phyloP scores from a whole-genome alignment of 805 yeast genomes.

The Pichia ethanolica region DNA sequence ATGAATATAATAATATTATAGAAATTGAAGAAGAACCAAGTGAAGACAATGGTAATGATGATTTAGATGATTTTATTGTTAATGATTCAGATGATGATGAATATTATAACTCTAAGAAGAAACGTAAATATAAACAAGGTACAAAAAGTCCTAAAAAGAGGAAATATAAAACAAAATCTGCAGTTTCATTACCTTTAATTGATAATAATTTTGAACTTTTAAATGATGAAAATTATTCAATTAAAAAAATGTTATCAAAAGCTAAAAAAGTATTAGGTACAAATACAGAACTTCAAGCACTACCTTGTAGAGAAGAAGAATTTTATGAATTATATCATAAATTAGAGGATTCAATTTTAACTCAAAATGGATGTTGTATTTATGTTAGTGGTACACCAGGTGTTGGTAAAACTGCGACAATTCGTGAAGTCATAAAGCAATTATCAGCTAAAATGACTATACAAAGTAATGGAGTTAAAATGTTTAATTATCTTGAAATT shows the following conservation, averaged over 20 bases:
- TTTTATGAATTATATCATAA: constrained; percentile 61
- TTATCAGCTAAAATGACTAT: constrained; percentile 31
- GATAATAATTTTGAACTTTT: constrained; percentile 4
- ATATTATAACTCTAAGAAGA: constrained; percentile 4
- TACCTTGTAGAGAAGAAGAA: constrained; percentile 86
- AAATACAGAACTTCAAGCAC: constrained; percentile 34
- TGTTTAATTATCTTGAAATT: constrained; percentile 74
- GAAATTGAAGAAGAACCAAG: not conserved
- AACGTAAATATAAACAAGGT: not conserved
- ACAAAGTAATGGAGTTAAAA: constrained; percentile 16
- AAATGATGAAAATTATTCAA: constrained; percentile 12
- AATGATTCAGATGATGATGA: constrained; percentile 6
- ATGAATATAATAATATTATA: not conserved
- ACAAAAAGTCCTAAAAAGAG: not conserved
- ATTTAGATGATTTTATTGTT: not conserved
- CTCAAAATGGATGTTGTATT: constrained; percentile 71
- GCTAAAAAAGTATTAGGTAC: constrained; percentile 36
- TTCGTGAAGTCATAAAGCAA: constrained; percentile 75
- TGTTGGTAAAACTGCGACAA: constrained; percentile 92
- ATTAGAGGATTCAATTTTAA: constrained; percentile 62
- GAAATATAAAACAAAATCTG: not conserved
- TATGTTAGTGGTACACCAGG: constrained; percentile 98
- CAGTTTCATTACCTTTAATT: constrained; percentile 10
- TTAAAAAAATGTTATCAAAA: constrained; percentile 23
- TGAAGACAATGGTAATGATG: not conserved